Base-by-base conservation (phyloP, 169 alveolate genomes). In the Plasmodium fragile region DNA sequence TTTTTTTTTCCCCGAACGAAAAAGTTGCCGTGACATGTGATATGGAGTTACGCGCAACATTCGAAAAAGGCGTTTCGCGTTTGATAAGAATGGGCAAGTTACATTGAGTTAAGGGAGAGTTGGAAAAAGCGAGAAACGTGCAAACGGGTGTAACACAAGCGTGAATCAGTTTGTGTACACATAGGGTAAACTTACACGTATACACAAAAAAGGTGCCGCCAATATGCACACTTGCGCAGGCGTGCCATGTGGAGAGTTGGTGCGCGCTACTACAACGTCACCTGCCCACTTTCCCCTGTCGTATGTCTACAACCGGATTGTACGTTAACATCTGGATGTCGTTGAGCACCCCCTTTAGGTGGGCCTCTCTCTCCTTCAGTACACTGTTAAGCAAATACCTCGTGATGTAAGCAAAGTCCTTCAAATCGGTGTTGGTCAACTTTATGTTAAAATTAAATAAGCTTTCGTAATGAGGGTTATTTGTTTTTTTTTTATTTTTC, bases 301-400 rank as follows among this genome's bases (percentile, higher is more conserved):
- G 78, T 87, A 87, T 87, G 16, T 87, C 93, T 34, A 87, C 59
- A 10, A 78, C 81, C n/a, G 93, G 93, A 22, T 87, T 87, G 70
- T 87, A 78, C 13, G 93, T 87, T 79, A 87, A 79, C 30, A 79
- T 87, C 36, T 87, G 93, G 28, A 79, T 77, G 41, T 87, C 93
- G 30, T 87, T 87, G 7, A 87, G 81, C 10, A 87, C 45, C 45
- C 80, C 36, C 45, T 87, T 87, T 2, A 87, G 43, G 49, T 59
- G 73, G 59, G 13, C 43, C 49, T 87, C 75, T 32, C 93, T 53
- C 22, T 87, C 83, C 53, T 71, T 75, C 2, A 87, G 53, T 32
- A 11, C 45, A n/a, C 80, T 78, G 80, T 87, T 87, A 78, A 78
- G 80, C 32, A 87, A 36, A 59, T 87, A 87, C 49, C 81, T 18